Evolutionary conservation across 192 early-diverging fungal genomes (phyloP).

Genomic region (Cladochytrium replicatum): DNA sequence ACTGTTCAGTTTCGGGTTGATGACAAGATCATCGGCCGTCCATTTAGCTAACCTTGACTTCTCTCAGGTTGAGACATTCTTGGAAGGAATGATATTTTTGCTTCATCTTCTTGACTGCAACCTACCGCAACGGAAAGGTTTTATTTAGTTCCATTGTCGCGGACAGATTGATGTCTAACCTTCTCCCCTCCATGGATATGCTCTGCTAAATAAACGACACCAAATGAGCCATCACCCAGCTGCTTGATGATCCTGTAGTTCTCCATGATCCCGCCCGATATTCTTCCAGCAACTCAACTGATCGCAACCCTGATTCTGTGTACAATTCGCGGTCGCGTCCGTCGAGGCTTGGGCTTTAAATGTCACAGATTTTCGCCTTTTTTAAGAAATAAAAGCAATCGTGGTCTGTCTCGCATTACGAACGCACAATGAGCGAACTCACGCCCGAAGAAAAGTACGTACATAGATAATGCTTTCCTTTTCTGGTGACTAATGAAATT

Average conservation of each 20-base stretch:
- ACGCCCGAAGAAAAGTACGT: conserved; percentile 30
- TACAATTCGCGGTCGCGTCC: too few relatives aligned
- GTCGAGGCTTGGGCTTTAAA: too few relatives aligned
- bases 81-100: conserved; percentile 62
- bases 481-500: too few relatives aligned
- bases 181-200: conserved; percentile 54
- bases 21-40: not conserved
- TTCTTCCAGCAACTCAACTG: not conserved
- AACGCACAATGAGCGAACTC: conserved; percentile 4
- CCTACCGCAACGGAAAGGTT: conserved; percentile 31
- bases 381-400: too few relatives aligned
- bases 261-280: conserved; percentile 17
- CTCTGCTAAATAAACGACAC: conserved; percentile 58
- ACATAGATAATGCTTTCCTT: too few relatives aligned
- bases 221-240: conserved; percentile 77
- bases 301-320: too few relatives aligned
- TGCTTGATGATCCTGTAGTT: conserved; percentile 58
- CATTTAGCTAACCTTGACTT: conserved; percentile 56
- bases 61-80: conserved; percentile 62
- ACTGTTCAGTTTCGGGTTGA: not conserved
- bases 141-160: not conserved
- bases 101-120: conserved; percentile 87
- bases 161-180: conserved; percentile 34
- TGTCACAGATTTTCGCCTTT: too few relatives aligned
- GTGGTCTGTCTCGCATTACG: conserved; percentile 6